Base-by-base conservation (phyloP, 2,329 filamentous ascomycete genomes). In the Fusarium sp. region DNA sequence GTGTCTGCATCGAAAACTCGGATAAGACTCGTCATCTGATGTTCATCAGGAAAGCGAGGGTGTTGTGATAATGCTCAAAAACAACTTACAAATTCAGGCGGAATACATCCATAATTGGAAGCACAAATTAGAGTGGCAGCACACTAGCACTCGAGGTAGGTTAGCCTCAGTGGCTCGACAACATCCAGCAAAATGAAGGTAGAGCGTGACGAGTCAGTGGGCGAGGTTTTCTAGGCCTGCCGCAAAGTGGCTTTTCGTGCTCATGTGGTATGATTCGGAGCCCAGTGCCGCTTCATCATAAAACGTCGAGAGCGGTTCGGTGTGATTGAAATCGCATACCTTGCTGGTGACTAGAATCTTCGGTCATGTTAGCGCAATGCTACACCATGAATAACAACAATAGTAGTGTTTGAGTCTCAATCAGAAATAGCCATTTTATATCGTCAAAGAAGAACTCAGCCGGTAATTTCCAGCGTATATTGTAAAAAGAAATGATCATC, bases 161-260 rank as follows among this genome's bases (percentile, higher is more conserved):
- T 76, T 68, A 76, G 74, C 68, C 66, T 69, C 71, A 43, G 42
- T 62, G 55, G 25, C 55, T 56, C 60, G 12, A 51, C 10, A 7
- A 20, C 37, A 46, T 67, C 56, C 46, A 71, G 46, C 43, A 69
- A 27, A 63, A 20, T 28, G 50, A 47, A 28, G 23, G 30, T 45
- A 42, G 57, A 68, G 49, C 45, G 60, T 70, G 65, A 69, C 60
- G 66, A 75, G 83, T 97, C 94, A 97, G 94, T 95, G 92, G 94
- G 93, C 93, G 90, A 97, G 94, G 94, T 97, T 97, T 97, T 97
- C 93, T 97, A 97, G 93, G 94, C 94, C 93, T 97, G 93, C 93
- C 93, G 83, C 93, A 93, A 92, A 88, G 83, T 93, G 93, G 93
- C 89, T 92, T 88, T 89, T 94, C 92, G 71, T 79, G 85, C 94